Conservation (phyloP, 441 rosid species). For the Bruguiera hainesii region DNA sequence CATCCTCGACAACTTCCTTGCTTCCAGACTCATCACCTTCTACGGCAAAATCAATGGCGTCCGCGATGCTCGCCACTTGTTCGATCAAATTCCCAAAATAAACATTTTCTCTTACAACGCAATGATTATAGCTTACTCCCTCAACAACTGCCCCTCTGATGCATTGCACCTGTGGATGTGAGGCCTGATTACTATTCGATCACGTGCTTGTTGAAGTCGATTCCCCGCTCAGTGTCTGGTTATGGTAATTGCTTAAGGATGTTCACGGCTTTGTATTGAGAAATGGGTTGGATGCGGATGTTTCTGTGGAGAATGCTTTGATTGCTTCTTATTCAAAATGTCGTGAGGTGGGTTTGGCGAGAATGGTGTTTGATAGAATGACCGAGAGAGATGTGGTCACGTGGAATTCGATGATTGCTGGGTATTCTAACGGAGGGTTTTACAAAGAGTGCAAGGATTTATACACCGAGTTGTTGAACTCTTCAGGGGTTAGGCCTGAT, state of each 20-base stretch:
- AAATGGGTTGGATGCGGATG: constrained; percentile 47
- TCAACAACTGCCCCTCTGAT: constrained; percentile 45
- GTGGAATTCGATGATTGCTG: constrained; percentile 85
- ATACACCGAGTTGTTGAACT: constrained; percentile 42
- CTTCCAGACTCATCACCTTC: constrained; percentile 55
- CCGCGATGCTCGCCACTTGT: constrained; percentile 53
- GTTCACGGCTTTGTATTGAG: constrained; percentile 54
- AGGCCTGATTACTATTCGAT: constrained; percentile 53
- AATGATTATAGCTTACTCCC: constrained; percentile 57
- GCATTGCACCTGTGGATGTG: constrained; percentile 33
- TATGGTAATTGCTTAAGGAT: constrained; percentile 37
- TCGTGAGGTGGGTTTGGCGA: constrained; percentile 36
- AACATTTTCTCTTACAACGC: constrained; percentile 78
- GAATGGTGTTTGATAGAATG: constrained; percentile 63
- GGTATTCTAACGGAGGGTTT: constrained; percentile 71
- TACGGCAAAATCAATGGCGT: constrained; percentile 44
- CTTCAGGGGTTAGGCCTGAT: constrained; percentile 46
- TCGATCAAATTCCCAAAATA: constrained; percentile 54
- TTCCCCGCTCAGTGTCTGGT: constrained; percentile 33
- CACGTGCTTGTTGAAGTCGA: constrained; percentile 57
- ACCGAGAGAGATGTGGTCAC: constrained; percentile 60
- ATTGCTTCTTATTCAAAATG: constrained; percentile 60
- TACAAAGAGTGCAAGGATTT: constrained; percentile 63
- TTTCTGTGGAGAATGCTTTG: constrained; percentile 61
- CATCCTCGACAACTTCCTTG: constrained; percentile 63